Conservation (phyloP, 2,329 filamentous ascomycete species). For the Neobulgaria alba region DNA sequence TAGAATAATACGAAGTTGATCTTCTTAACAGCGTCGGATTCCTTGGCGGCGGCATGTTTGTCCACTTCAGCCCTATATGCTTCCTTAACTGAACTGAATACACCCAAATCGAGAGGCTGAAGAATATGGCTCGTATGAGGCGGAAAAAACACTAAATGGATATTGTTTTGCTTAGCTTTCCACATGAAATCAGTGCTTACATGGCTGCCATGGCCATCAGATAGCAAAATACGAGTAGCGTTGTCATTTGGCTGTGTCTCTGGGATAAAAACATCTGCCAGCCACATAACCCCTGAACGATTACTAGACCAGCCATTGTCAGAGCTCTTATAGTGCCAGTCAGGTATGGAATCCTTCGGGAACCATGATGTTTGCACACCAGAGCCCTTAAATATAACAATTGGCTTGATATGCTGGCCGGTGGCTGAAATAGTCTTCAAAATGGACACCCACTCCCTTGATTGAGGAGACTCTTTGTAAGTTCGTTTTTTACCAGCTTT, state of each 20-base stretch:
- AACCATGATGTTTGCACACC: constrained; percentile 1
- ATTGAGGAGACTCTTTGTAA: not conserved
- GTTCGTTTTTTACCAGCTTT: not conserved
- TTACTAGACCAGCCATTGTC: not conserved
- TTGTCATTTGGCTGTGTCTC: not conserved
- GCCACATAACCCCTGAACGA: no score
- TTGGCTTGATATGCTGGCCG: not conserved
- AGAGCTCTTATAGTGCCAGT: not conserved
- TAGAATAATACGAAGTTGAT: not conserved
- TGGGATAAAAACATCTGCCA: not conserved
- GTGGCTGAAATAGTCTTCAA: not conserved
- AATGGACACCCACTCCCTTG: not conserved
- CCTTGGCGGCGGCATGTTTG: not conserved
- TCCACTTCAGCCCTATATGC: not conserved
- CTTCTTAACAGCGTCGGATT: not conserved
- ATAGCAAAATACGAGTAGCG: not conserved
- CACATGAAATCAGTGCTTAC: not conserved
- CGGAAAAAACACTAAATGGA: not conserved
- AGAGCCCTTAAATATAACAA: not conserved
- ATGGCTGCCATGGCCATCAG: constrained; percentile 3
- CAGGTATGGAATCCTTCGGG: constrained; percentile 1
- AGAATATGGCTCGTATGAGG: not conserved
- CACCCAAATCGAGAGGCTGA: constrained; percentile 1
- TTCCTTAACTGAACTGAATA: not conserved
- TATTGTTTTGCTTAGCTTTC: not conserved